phyloP scores from a whole-genome alignment of 148 eudicot genomes.

The Spergularia marina region DNA sequence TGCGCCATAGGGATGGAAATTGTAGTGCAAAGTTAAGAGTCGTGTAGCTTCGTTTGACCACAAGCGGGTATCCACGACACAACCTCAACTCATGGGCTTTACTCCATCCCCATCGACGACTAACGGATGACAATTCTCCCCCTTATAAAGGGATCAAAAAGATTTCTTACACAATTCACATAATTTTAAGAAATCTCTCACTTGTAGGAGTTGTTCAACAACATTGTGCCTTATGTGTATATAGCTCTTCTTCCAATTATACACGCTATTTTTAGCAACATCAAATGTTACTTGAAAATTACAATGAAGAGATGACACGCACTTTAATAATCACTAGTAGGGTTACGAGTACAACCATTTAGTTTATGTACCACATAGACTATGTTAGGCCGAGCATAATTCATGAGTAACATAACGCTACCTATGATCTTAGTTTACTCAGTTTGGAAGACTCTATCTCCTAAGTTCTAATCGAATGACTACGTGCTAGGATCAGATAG shows the following conservation, averaged over 20 bases:
- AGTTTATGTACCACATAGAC: too few relatives aligned
- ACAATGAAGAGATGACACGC: not conserved
- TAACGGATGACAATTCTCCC: not conserved
- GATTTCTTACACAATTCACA: not conserved
- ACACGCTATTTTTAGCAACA: not conserved
- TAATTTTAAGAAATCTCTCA: not conserved
- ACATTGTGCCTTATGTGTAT: not conserved
- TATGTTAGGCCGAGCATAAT: too few relatives aligned
- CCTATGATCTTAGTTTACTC: too few relatives aligned
- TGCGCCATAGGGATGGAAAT: not conserved
- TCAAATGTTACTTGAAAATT: not conserved
- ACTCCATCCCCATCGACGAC: not conserved
- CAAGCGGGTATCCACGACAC: not conserved
- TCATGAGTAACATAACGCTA: too few relatives aligned
- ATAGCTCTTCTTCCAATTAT: not conserved
- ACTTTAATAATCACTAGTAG: too few relatives aligned
- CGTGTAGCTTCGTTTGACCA: not conserved
- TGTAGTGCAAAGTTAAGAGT: not conserved
- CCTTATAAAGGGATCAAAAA: not conserved
- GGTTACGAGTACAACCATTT: too few relatives aligned
- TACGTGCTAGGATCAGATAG: too few relatives aligned
- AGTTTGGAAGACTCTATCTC: too few relatives aligned
- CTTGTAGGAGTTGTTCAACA: not conserved
- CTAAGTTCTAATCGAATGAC: too few relatives aligned
- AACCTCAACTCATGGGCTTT: not conserved